Base-by-base conservation (phyloP, 768 basidiomycete genomes). In the Pilatotrama ljubarskyi region DNA sequence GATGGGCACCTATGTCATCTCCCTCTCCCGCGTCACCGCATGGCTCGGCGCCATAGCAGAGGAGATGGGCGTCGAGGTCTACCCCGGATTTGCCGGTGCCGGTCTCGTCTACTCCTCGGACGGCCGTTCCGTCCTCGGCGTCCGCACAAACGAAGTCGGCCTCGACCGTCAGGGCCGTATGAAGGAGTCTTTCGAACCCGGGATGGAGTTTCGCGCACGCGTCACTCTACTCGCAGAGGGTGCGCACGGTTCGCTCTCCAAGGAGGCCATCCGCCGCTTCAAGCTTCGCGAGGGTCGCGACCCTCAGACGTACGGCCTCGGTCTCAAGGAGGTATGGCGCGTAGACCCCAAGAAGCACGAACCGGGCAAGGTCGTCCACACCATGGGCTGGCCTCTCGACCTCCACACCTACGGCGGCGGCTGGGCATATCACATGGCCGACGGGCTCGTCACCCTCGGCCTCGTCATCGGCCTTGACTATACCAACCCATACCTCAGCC, bases 241-340 rank as follows among this genome's bases (percentile, higher is more conserved):
- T 38, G 93, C 95, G 2, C 96, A 98, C 62, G 97, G 97, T 0
- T 91, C 88, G 6, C 80, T 98, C 13, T 85, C 90, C 3, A 96
- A 98, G 73, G 80, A 86, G 52, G 84, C 87, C 3, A 84, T 92
- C 57, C 78, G 80, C 20, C 82, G 84, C 66, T 96, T 95, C 75
- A 77, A 86, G 51, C 78, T 98, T 10, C 77, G 94, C 63, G 84
- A 75, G 68, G 79, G 77, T 18, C 70, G 75, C 1, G 88, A 96
- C 73, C 89, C 90, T 2, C 97, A 98, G 77, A 98, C 96, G 3
- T 98, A 98, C 67, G 97, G 90, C 0, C 85, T 99, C 57, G 97
- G 97, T 3, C 77, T 98, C 51, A 98, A 99, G 78, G 96, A 99
- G 73, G 94, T 98, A 1, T 98, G 97, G 97, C 84, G 91, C 37